Conservation (phyloP, 2,329 filamentous ascomycete genomes). For the Akanthomyces uredinophilus region DNA sequence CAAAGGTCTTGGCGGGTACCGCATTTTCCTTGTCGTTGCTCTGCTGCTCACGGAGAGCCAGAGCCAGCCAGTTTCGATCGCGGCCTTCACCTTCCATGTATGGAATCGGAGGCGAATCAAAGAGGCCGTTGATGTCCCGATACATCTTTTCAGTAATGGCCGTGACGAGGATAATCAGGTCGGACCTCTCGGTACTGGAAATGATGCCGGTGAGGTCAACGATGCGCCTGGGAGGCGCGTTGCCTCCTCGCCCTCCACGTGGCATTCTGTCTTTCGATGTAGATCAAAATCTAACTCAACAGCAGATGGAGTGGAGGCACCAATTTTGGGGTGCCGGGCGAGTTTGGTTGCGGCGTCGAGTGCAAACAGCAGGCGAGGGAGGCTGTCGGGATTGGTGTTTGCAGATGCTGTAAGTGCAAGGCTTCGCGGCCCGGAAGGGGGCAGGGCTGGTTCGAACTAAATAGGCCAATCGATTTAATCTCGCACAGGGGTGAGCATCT, state of each 20-base stretch:
- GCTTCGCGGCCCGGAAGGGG: neutral
- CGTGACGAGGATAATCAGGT: constrained; percentile 46
- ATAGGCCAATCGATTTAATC: neutral
- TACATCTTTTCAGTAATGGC: constrained; percentile 53
- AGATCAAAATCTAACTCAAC: constrained; percentile 5
- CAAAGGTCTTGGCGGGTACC: constrained; percentile 13
- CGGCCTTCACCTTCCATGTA: constrained; percentile 27
- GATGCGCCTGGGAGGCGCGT: constrained; percentile 35
- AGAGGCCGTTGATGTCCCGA: constrained; percentile 45
- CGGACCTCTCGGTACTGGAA: constrained; percentile 43
- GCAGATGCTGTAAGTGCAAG: neutral
- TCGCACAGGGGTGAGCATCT: neutral
- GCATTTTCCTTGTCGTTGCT: constrained; percentile 26
- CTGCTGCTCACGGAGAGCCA: constrained; percentile 27
- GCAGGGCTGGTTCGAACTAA: neutral
- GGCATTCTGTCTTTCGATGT: constrained; percentile 30
- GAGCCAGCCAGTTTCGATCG: constrained; percentile 31
- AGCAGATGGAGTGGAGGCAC: constrained; percentile 4
- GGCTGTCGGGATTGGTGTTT: neutral
- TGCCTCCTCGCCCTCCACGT: constrained; percentile 32
- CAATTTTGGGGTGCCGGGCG: neutral
- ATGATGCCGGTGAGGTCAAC: constrained; percentile 49
- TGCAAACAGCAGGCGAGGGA: neutral
- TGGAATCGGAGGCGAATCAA: constrained; percentile 41
- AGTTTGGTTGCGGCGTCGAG: neutral